Evolutionary conservation across 495 filamentous ascomycete genomes (phyloP), one percentile per base, ranked within the genome.

Genomic region (Podospora bellae-mahoneyi): DNA sequence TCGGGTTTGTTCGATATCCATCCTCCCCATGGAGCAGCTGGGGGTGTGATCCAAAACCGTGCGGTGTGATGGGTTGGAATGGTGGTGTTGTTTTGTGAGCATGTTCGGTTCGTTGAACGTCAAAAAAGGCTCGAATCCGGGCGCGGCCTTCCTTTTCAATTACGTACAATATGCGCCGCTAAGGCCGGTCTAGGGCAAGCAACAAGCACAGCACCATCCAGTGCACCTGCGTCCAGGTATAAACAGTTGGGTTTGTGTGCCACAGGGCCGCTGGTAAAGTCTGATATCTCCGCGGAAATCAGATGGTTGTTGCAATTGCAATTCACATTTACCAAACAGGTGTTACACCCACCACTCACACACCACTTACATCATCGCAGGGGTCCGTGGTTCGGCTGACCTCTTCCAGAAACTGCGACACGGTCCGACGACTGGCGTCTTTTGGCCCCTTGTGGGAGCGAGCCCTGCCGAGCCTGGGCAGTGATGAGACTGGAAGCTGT

Each of bases 101-200:
- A 48, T 48, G 39, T 58, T 58, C 55, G n/a, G 55, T 20, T 20
- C 18, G 55, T 58, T 58, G 55, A 63, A 63, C 27, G 32, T 32
- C 18, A 39, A 39, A 48, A 63, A 63, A 44, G 27, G 61, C 32
- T 28, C 34, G 26, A 30, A 28, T 19, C 28, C n/a, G 61, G 61
- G 61, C 61, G 61, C 28, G 18, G 69, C 57, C 26, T 62, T 60
- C 34, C 62, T 67, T 75, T 77, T 77, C 70, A 65, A 74, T 77
- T 77, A 77, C 75, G 75, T 77, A 77, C 75, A 77, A 77, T 71
- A 60, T 60, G 64, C 69, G 48, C 69, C 71, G 69, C 74, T 73
- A 70, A 75, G 65, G 58, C 75, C 66, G 34, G 53, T 73, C 64
- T 66, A n/a, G 62, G 72, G 48, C 34, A 66, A 34, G 60, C 61